Percentiles rank a stretch among this genome's conserved stretches.
Evolutionary conservation across 345 rosid species (phyloP).

Genomic region (Acer saccharum): DNA sequence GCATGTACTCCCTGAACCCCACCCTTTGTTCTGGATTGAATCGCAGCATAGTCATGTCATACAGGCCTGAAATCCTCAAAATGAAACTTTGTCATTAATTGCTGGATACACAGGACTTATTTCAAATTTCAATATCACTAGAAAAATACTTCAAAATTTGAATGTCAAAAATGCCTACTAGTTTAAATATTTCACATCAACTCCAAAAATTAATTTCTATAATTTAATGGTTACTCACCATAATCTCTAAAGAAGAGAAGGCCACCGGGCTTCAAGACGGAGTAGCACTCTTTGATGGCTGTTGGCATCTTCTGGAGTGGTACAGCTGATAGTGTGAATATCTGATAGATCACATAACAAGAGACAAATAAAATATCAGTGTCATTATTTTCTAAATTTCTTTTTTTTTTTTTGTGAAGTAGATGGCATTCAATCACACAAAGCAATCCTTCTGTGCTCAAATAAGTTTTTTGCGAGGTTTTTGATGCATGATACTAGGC

Average conservation of each 20-base stretch:
- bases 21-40: constrained; percentile 68
- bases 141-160: not conserved
- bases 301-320: constrained; percentile 64
- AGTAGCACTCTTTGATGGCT: constrained; percentile 62
- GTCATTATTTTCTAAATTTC: not conserved
- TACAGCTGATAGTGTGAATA: constrained; percentile 89
- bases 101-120: not conserved
- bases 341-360: constrained; percentile 40
- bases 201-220: not conserved
- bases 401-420: not conserved
- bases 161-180: not conserved
- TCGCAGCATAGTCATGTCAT: constrained; percentile 94
- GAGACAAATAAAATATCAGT: constrained; percentile 11
- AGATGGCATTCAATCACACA: not conserved
- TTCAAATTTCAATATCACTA: not conserved
- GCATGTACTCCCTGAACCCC: constrained; percentile 78
- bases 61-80: constrained; percentile 60
- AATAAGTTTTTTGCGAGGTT: not conserved
- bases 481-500: not conserved
- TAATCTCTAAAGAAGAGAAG: constrained; percentile 82
- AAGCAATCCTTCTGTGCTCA: not conserved
- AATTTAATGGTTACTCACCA: constrained; percentile 48
- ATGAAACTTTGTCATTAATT: constrained; percentile 22
- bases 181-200: not conserved
- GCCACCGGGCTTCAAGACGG: constrained; percentile 82